Base-by-base conservation (phyloP, 805 yeast genomes). In the Ogataea paraovalis region DNA sequence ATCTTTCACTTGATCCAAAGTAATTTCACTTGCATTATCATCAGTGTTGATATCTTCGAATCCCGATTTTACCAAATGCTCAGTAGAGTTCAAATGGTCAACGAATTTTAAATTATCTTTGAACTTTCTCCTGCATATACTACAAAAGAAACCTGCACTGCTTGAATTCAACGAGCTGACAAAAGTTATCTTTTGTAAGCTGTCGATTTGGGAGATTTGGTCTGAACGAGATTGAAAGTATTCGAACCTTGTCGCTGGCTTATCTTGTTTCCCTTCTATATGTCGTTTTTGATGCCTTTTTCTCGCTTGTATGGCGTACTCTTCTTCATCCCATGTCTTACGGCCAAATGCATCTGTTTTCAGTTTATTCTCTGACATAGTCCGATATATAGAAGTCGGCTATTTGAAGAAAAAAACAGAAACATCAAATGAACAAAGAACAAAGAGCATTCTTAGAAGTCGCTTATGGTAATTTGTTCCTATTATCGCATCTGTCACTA, bases 121-220 rank as follows among this genome's bases (percentile, higher is more conserved):
- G 67, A 80, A 92, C 2, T 92, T 83, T 48, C 87, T 64, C 52
- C 84, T 79, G 65, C 99, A 94, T 1, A 79, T 64, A 10, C 84
- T 86, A 66, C 99, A 94, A 56, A 78, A 78, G 66, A 92, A 92
- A 20, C 97, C 97, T 50, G 87, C 87, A 22, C 86, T 79, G 46
- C 75, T 75, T 7, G 57, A 44, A 36, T 49, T 56, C 21, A 51
- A 41, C 0, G 60, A 52, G 8, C 61, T 55, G 1, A 65, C 64
- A 46, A 66, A 56, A 1, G 61, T 48, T 1, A 59, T 45, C 28
- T 43, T 53, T 38, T 56, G 57, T 50, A 59, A 39, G 22, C 50
- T 48, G 41, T 61, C 64, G 10, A 65, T 58, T 39, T 61, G 53
- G 8, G 46, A 43, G 4, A 66, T 49, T 23, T 55, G 56, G 18